Base-by-base conservation (phyloP, 768 basidiomycete genomes). In the Amanita pseudoporphyria region DNA sequence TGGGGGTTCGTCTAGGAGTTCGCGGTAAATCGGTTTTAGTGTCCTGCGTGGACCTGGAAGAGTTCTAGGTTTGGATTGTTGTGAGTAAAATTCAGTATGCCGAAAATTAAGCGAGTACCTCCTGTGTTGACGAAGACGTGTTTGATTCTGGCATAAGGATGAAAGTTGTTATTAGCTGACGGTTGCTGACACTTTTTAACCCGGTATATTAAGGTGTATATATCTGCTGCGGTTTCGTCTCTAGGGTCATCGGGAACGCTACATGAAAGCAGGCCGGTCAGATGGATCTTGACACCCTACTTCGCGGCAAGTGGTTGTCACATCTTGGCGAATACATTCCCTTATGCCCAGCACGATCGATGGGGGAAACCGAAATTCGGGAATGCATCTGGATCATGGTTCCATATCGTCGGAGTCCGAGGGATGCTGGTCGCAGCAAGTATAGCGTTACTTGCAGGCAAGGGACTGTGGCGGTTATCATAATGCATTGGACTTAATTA, bases 1-100 rank as follows among this genome's bases (percentile, higher is more conserved):
- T 84, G 0, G 79, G 74, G 0, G 77, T 82, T 47, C 82, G 58
- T 58, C 62, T 67, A 12, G 70, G 69, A 22, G 49, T 50, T 36
- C 49, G 24, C 22, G 49, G 49, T 16, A 50, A 9, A 9, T 49
- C 47, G 9, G 31, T 10, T 13, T 22, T 45, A 35, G 45, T 4
- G 35, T 47, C 21, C 3, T 18, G 35, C 9, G n/a, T 22, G 16
- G 33, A n/a, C 24, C 19, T 47, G 22, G 46, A 3, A 21, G 6
- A 3, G 16, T 22, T 6, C n/a, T 45, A 19, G 26, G 16, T 26
- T 2, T 6, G 22, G 13, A 22, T 19, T 19, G 33, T 18, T 35
- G 44, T 32, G 41, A 9, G 18, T 7, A 45, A 32, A 21, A 6
- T 9, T 19, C 31, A 9, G 19, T 2, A 37, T 9, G n/a, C 36